Conservation (phyloP, 768 basidiomycete genomes). For the Leucosporidium yakuticum region DNA sequence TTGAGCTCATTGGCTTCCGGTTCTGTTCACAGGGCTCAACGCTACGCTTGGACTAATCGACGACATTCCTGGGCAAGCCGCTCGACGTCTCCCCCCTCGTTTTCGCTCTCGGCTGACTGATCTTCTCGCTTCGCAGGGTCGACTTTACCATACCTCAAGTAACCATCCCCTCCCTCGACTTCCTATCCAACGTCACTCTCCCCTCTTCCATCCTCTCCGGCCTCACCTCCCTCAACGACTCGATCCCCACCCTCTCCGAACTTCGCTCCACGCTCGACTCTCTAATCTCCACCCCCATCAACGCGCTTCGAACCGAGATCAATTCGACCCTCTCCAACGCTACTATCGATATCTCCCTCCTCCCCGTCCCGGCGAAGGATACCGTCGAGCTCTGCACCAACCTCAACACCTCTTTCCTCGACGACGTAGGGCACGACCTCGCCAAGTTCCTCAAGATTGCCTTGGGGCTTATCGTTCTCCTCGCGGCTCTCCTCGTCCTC, state of each 20-base stretch:
- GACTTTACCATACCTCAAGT: conserved; percentile 58
- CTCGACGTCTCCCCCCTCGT: too few relatives aligned
- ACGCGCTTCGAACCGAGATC: conserved; percentile 78
- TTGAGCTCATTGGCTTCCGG: too few relatives aligned
- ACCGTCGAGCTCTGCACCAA: conserved; percentile 66
- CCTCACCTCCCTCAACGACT: conserved; percentile 68
- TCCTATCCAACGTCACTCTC: conserved; percentile 70
- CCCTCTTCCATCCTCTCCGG: conserved; percentile 69
- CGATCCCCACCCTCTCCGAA: conserved; percentile 69
- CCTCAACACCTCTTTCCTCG: conserved; percentile 76
- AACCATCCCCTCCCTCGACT: conserved; percentile 63
- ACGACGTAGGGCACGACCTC: conserved; percentile 75
- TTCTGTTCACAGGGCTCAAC: neutral
- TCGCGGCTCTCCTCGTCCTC: conserved; percentile 66
- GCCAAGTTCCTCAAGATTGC: conserved; percentile 73
- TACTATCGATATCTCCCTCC: conserved; percentile 60
- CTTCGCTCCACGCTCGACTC: conserved; percentile 66
- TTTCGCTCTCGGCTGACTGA: rapidly evolving
- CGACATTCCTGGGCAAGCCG: conserved; percentile 27
- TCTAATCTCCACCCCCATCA: conserved; percentile 62
- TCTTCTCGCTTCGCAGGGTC: conserved; percentile 5
- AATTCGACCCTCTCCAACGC: conserved; percentile 75
- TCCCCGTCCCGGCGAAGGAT: conserved; percentile 70
- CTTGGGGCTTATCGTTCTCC: conserved; percentile 62
- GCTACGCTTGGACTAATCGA: conserved; percentile 10